Evolutionary conservation across 352 stramenopile species (phyloP).

Genomic region (Pythium volutum): DNA sequence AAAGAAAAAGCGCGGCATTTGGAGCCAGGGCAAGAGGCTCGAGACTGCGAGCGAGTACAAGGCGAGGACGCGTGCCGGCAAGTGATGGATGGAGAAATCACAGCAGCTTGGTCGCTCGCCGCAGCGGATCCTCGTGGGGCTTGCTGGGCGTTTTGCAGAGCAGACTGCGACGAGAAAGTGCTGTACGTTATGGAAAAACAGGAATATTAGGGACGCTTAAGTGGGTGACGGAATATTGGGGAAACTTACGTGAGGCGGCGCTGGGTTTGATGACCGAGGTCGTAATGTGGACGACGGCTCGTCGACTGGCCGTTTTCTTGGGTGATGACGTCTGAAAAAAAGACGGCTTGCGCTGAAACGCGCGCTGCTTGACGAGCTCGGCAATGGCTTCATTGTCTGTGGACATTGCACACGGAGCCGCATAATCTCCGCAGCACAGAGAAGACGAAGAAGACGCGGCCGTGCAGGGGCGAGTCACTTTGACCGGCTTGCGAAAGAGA

Average conservation of each 20-base stretch:
- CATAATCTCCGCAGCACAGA: conserved; percentile 5
- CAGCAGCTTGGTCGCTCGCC: conserved; percentile 9
- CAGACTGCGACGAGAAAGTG: conserved; percentile 22
- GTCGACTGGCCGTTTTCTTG: conserved; percentile 27
- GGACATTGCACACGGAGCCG: background rate
- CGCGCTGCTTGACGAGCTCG: conserved; percentile 57
- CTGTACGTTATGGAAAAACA: background rate
- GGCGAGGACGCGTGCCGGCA: conserved; percentile 49
- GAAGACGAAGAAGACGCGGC: conserved; percentile 4
- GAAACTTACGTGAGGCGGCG: conserved; percentile 14
- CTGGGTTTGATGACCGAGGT: background rate
- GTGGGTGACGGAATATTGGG: background rate
- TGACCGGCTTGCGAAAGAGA: conserved; percentile 25
- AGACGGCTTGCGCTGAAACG: conserved; percentile 52
- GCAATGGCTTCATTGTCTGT: conserved; percentile 25
- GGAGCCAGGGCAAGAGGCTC: conserved; percentile 70
- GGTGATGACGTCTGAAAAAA: conserved; percentile 20
- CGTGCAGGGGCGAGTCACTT: conserved; percentile 22
- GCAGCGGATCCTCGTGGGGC: background rate
- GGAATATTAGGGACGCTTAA: background rate
- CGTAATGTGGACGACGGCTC: background rate
- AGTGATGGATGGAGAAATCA: conserved; percentile 15
- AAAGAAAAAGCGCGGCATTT: conserved; percentile 68
- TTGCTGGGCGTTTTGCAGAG: conserved; percentile 17
- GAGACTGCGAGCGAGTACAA: conserved; percentile 80